Evolutionary conservation across 2,329 filamentous ascomycete genomes (phyloP).

Genomic region (Colletotrichum australisinense): DNA sequence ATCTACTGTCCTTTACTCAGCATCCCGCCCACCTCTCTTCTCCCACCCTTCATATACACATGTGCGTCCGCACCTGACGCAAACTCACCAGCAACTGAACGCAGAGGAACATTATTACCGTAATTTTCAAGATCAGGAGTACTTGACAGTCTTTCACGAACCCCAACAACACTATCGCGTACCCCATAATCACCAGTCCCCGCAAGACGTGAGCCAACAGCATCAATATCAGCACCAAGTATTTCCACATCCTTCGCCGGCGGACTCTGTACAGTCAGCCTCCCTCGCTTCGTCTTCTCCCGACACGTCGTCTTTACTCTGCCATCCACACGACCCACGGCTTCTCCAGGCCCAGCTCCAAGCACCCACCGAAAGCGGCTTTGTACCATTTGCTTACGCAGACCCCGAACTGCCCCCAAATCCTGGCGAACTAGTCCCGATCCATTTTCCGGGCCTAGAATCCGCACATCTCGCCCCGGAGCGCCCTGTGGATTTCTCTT

Average conservation of each 20-base stretch:
- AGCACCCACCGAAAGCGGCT: conserved; percentile 6
- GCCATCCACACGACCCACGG: conserved; percentile 36
- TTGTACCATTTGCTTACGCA: neutral
- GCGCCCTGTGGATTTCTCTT: conserved; percentile 8
- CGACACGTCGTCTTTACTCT: conserved; percentile 17
- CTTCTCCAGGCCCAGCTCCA: conserved; percentile 33
- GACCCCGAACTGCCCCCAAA: conserved; percentile 7
- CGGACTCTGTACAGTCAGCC: neutral
- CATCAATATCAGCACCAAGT: neutral
- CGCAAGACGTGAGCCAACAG: neutral
- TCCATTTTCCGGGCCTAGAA: conserved; percentile 5
- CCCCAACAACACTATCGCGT: neutral
- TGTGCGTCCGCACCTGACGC: neutral
- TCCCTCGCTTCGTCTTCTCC: conserved; percentile 3
- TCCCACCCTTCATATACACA: conserved; percentile 7
- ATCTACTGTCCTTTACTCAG: neutral
- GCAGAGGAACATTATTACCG: neutral
- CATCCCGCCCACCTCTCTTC: neutral
- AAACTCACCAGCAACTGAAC: neutral
- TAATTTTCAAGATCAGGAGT: neutral
- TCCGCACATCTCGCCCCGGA: neutral
- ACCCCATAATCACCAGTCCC: neutral
- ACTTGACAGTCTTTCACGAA: neutral
- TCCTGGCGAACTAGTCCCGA: conserved; percentile 24
- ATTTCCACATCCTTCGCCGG: neutral